These are phyloP conservation scores for Moniliella sp. DNA, from an alignment of 1,284 basidiomycete genomes.

Conservation along the genomic window DNA sequence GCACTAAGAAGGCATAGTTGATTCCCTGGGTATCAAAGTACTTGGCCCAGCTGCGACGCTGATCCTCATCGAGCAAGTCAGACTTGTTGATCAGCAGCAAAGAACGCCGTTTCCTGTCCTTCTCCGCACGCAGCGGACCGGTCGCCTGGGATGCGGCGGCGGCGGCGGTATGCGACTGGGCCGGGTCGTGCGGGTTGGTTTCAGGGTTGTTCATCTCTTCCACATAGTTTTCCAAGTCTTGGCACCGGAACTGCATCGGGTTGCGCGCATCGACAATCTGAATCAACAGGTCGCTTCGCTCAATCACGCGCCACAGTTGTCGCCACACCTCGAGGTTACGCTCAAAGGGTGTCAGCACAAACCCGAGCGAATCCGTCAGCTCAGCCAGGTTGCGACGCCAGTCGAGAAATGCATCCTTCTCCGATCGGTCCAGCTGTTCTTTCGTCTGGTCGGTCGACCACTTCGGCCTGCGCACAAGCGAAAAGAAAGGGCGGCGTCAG, in stretches of 20 bases:
- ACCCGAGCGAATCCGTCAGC: conserved; percentile 24
- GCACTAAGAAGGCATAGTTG: conserved; percentile 90
- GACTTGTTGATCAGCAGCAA: conserved; percentile 87
- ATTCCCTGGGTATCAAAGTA: conserved; percentile 68
- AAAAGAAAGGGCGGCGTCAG: background rate
- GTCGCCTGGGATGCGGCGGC: conserved; percentile 1
- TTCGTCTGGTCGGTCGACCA: conserved; percentile 25
- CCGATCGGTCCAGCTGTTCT: conserved; percentile 24
- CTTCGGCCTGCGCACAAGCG: conserved; percentile 7
- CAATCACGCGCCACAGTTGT: conserved; percentile 33
- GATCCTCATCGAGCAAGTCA: conserved; percentile 65
- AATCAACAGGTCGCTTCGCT: conserved; percentile 28
- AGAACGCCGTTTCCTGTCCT: conserved; percentile 45
- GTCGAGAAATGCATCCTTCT: conserved; percentile 29
- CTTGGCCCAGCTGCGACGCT: conserved; percentile 67
- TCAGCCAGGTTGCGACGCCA: conserved; percentile 30
- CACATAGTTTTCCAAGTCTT: conserved; percentile 32
- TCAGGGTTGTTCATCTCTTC: conserved; percentile 36
- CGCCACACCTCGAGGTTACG: conserved; percentile 33
- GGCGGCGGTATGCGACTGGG: conserved; percentile 1
- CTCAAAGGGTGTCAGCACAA: conserved; percentile 34
- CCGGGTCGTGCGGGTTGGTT: conserved; percentile 33
- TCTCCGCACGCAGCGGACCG: conserved; percentile 2
- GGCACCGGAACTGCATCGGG: conserved; percentile 29
- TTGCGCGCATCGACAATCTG: conserved; percentile 33